These are phyloP conservation scores for Tricholoma sp. DNA, from an alignment of 768 basidiomycete species.

Conservation along the genomic window DNA sequence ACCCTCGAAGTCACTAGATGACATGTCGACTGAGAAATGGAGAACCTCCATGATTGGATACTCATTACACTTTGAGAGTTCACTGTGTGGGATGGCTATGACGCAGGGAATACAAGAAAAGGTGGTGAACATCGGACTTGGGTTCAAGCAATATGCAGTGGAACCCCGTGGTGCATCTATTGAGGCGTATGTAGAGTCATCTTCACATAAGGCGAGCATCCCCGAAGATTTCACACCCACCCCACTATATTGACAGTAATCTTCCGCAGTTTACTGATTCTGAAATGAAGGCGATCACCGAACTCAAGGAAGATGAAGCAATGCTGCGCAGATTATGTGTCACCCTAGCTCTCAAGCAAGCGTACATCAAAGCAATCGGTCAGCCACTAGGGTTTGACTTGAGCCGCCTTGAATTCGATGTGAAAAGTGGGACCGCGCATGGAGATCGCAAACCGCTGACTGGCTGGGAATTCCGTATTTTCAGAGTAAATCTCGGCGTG, in stretches of 20 bases:
- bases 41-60: conserved; percentile 78
- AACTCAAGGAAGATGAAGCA: conserved; percentile 53
- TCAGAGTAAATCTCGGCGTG: conserved; percentile 68
- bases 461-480: conserved; percentile 87
- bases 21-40: conserved; percentile 59
- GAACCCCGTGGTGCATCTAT: conserved; percentile 58
- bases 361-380: conserved; percentile 82
- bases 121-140: conserved; percentile 81
- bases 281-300: conserved; percentile 50
- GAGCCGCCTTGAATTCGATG: conserved; percentile 77
- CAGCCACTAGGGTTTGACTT: conserved; percentile 79
- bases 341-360: conserved; percentile 72
- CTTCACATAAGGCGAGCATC: conserved; percentile 64
- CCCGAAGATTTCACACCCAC: background rate
- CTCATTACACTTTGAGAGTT: conserved; percentile 62
- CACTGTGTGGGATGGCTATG: conserved; percentile 81
- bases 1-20: conserved; percentile 42
- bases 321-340: conserved; percentile 72
- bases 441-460: conserved; percentile 66
- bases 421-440: conserved; percentile 51
- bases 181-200: conserved; percentile 63
- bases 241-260: background rate
- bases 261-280: conserved; percentile 23
- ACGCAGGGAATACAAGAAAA: conserved; percentile 71
- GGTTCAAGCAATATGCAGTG: conserved; percentile 62